phyloP scores from a whole-genome alignment of 805 yeast species.

The Tetrapisispora iriomotensis region DNA sequence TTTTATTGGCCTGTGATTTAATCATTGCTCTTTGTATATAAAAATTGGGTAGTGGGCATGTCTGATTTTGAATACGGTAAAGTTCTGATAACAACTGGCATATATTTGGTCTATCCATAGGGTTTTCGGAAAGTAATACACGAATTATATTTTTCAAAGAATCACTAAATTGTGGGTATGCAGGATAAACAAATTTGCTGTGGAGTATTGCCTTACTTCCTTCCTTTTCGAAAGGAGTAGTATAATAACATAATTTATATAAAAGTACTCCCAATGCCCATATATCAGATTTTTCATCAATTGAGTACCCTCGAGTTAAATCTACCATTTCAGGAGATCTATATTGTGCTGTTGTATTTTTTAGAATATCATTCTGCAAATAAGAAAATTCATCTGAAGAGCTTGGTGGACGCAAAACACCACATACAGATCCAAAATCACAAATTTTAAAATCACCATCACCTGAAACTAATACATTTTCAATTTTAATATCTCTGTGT shows the following conservation, averaged over 20 bases:
- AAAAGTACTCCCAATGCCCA: constrained; percentile 80
- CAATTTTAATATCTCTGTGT: constrained; percentile 77
- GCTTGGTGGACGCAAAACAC: constrained; percentile 52
- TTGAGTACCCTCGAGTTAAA: constrained; percentile 53
- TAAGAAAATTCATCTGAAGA: constrained; percentile 48
- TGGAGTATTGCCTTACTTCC: constrained; percentile 57
- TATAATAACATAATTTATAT: constrained; percentile 70
- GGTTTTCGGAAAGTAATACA: constrained; percentile 53
- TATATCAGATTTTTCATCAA: constrained; percentile 73
- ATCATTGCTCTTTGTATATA: constrained; percentile 21
- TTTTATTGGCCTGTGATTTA: too few species aligned
- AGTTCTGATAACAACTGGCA: constrained; percentile 63
- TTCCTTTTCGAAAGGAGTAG: constrained; percentile 67
- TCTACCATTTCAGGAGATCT: constrained; percentile 82
- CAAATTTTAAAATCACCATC: constrained; percentile 57
- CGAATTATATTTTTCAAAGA: constrained; percentile 55
- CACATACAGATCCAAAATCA: constrained; percentile 76
- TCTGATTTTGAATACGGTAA: constrained; percentile 46
- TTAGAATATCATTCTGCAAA: constrained; percentile 59
- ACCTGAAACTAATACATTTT: constrained; percentile 59
- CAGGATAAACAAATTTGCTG: constrained; percentile 44
- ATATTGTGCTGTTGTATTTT: constrained; percentile 78
- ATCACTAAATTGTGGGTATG: constrained; percentile 48
- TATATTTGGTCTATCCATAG: constrained; percentile 62
- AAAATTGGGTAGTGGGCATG: constrained; percentile 34